Base-by-base conservation (phyloP, 345 rosid species). In the Odontarrhena argentea region DNA sequence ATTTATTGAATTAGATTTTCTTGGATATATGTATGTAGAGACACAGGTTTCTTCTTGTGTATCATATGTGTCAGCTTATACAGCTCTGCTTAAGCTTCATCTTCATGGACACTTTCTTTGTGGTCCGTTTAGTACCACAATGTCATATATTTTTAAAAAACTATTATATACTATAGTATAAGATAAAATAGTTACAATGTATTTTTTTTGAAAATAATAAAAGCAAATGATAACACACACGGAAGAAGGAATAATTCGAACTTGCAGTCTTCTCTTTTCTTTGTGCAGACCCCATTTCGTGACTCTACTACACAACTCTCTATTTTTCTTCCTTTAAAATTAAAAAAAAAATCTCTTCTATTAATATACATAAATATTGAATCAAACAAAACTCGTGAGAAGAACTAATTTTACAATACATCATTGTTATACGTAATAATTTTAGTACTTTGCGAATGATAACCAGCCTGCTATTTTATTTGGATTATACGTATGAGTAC, bases 211-310 rank as follows among this genome's bases (percentile, higher is more conserved):
- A 64, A 72, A 73, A 66, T 60, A 73, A 56, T 71, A 79, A 79
- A 83, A 83, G 80, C 83, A 80, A 80, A 66, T 59, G 63, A 73
- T 73, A 66, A 65, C 77, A 78, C 79, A 78, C 75, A 81, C 79
- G 63, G 85, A 81, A 81, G 89, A 80, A 85, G 91, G 76, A 87
- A 85, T 81, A 85, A 89, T 85, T 81, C 81, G 86, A 85, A 83
- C 84, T 77, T 80, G 82, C 84, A 83, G 91, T 79, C 75, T 82
- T 64, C 70, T 69, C 79, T 68, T 66, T 66, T 73, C 62, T 73
- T 58, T 71, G 69, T 77, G 80, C 87, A 83, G 81, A 71, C 71
- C 73, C 79, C 77, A 60, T 74, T 60, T 73, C 79, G 46, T 64
- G 75, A 70, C 67, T 48, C 65, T 3, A 52, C 11, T 58, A 49